Percentiles rank a stretch among this genome's conserved stretches.
Evolutionary conservation across 2,329 filamentous ascomycete genomes (phyloP).

Genomic region (Blumeriella jaapii): DNA sequence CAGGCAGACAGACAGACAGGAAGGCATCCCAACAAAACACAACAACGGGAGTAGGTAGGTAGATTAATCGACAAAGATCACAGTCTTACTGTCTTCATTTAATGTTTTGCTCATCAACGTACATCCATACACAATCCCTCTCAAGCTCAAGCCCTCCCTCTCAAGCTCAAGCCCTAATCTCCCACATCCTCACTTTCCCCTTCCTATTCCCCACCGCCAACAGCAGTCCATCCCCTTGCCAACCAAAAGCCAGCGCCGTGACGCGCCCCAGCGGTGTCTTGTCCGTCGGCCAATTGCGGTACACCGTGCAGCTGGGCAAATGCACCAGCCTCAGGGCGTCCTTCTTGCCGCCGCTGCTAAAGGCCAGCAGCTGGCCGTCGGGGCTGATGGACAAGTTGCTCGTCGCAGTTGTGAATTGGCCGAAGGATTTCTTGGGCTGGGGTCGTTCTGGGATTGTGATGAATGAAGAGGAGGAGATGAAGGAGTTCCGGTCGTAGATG

Average conservation of each 20-base stretch:
- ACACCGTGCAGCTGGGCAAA: slow-evolving; percentile 84
- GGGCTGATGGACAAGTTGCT: slow-evolving; percentile 72
- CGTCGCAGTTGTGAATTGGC: slow-evolving; percentile 79
- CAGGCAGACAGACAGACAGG: no score
- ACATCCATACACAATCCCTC: no score
- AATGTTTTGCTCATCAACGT: no score
- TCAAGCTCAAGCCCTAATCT: slow-evolving; percentile 45
- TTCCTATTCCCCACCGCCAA: slow-evolving; percentile 81
- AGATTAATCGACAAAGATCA: no score
- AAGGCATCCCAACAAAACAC: no score
- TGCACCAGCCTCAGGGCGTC: slow-evolving; percentile 83
- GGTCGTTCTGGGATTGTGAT: slow-evolving; percentile 53
- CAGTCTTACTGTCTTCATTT: no score
- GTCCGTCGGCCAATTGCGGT: slow-evolving; percentile 91
- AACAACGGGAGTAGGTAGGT: no score
- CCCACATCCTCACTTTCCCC: slow-evolving; percentile 84
- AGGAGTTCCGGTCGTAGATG: slow-evolving; percentile 65
- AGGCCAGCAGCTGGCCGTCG: slow-evolving; percentile 80
- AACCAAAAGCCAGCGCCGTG: slow-evolving; percentile 59
- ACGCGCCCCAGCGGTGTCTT: slow-evolving; percentile 81
- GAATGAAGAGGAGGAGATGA: slow-evolving; percentile 18
- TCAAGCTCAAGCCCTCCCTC: not conserved
- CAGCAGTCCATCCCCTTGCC: slow-evolving; percentile 52
- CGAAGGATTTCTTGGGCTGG: slow-evolving; percentile 60
- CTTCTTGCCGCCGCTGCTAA: slow-evolving; percentile 78